Evolutionary conservation across 495 filamentous ascomycete genomes (phyloP), one percentile per base, ranked within the genome.

Genomic region (Aspergillus sclerotiicarbonarius): DNA sequence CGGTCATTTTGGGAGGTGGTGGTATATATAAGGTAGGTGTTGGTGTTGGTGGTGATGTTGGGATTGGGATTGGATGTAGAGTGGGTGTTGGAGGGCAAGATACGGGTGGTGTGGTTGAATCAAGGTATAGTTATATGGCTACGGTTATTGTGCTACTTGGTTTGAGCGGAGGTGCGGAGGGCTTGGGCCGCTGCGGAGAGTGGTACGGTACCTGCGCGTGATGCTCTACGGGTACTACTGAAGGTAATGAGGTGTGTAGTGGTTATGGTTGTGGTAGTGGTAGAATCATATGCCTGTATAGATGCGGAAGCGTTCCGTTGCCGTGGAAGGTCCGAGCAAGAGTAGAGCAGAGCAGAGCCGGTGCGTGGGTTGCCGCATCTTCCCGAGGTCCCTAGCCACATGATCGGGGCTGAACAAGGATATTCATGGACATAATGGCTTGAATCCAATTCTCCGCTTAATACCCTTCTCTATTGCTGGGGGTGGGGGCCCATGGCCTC

Each of bases 301-400:
- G 15, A 29, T 35, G 60, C 66, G 68, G 67, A 71, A 58, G 31
- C 1, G 10, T 61, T 69, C 65, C 68, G 66, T 54, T 10, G 13
- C 18, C 13, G 2, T 41, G 16, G 55, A 47, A 47, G 44, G 54
- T 52, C 63, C 65, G 68, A 55, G 37, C n/a, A 30, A 54, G 59
- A 65, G 60, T 56, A n/a, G n/a, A n/a, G n/a, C n/a, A n/a, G n/a
- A n/a, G n/a, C n/a, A n/a, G n/a, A n/a, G n/a, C n/a, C n/a, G n/a
- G 67, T 59, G 41, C n/a, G 9, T 37, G 15, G 31, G 56, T 58
- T 70, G 61, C 68, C 63, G 68, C 63, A 39, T 32, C n/a, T 64
- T 67, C 62, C 65, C 65, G 65, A 43, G 46, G 37, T 44, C 20
- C 6, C 30, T 21, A 2, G 13, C 25, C 25, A 25, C 25, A 19